phyloP scores from a whole-genome alignment of 345 rosid species.

The Eucalyptus polyanthemos region DNA sequence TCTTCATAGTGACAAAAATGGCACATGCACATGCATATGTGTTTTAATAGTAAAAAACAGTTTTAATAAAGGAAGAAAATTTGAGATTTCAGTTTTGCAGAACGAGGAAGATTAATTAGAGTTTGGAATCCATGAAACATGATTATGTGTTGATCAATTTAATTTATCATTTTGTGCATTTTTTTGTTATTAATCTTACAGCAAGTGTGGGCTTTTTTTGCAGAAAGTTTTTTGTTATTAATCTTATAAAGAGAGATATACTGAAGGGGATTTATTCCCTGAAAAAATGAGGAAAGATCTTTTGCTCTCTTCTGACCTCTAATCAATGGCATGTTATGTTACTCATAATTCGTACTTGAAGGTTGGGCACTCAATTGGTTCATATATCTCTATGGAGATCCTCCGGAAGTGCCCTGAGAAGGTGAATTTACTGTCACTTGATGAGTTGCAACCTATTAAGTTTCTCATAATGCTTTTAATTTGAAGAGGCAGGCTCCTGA shows the following conservation, averaged over 20 bases:
- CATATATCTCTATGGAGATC: conserved; percentile 53
- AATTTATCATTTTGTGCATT: background rate
- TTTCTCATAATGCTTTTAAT: background rate
- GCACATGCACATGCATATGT: background rate
- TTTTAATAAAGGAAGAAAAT: background rate
- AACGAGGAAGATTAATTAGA: background rate
- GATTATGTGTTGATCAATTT: background rate
- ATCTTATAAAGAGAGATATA: too few relatives aligned
- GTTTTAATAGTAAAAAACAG: background rate
- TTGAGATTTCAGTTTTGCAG: background rate
- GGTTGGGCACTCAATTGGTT: conserved; percentile 92
- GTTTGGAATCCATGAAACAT: background rate
- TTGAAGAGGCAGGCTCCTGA: background rate
- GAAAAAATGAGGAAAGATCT: background rate
- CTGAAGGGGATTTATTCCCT: background rate
- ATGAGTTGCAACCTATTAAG: background rate
- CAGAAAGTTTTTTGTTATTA: background rate
- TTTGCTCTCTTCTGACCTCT: background rate
- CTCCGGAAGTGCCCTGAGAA: conserved; percentile 36
- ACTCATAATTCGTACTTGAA: conserved; percentile 1
- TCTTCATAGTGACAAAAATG: background rate
- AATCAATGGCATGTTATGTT: background rate
- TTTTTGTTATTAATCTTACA: background rate
- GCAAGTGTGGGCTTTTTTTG: background rate
- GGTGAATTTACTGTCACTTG: conserved; percentile 16